These are phyloP conservation scores for Candida tropicalis DNA, from an alignment of 1,139 yeast genomes.

Conservation along the genomic window DNA sequence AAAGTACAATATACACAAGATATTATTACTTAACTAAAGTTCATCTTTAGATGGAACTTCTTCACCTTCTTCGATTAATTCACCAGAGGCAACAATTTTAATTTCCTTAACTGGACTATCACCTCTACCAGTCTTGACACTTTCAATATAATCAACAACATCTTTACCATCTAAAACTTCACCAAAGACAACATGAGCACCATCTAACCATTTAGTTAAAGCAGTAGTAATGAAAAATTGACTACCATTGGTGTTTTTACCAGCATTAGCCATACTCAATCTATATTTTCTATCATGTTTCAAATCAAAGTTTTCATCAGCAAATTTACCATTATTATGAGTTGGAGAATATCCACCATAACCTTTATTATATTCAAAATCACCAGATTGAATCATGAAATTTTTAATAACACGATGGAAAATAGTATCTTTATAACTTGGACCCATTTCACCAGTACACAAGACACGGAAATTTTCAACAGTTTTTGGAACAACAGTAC, in stretches of 20 bases:
- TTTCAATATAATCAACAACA: slow-evolving; percentile 57
- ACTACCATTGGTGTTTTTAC: slow-evolving; percentile 63
- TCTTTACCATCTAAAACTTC: slow-evolving; percentile 72
- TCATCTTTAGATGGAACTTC: slow-evolving; percentile 27
- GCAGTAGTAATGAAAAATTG: slow-evolving; percentile 70
- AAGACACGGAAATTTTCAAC: slow-evolving; percentile 61
- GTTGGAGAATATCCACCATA: slow-evolving; percentile 59
- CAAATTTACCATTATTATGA: slow-evolving; percentile 51
- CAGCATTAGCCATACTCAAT: slow-evolving; percentile 68
- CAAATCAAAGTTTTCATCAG: slow-evolving; percentile 57
- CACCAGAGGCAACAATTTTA: slow-evolving; percentile 52
- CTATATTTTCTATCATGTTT: slow-evolving; percentile 62
- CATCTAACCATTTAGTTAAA: slow-evolving; percentile 64
- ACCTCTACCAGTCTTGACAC: slow-evolving; percentile 48
- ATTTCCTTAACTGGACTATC: slow-evolving; percentile 58
- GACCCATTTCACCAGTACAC: slow-evolving; percentile 61
- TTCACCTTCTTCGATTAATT: slow-evolving; percentile 29
- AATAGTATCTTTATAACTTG: slow-evolving; percentile 51
- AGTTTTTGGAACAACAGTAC: slow-evolving; percentile 63
- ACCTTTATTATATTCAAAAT: slow-evolving; percentile 60
- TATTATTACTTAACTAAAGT: too few species aligned
- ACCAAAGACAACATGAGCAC: slow-evolving; percentile 80
- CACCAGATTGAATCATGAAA: slow-evolving; percentile 68
- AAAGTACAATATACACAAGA: not conserved
- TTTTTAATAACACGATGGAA: slow-evolving; percentile 62